Percentiles rank a stretch among this genome's conserved stretches.
These are phyloP conservation scores for Phytophthora boehmeriae DNA, from an alignment of 352 stramenopile species.

Conservation along the genomic window DNA sequence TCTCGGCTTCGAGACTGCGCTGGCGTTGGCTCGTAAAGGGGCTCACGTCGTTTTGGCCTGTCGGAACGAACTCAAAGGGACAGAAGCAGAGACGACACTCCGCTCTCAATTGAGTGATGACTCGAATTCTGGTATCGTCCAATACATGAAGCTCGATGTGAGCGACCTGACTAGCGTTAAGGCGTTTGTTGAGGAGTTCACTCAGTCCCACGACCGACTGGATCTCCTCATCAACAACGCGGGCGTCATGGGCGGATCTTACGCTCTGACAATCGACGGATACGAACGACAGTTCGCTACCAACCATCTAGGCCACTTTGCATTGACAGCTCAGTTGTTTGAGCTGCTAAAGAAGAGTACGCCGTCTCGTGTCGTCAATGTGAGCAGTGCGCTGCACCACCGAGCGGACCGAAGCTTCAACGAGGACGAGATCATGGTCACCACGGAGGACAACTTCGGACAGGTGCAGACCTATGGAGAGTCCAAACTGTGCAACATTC, in stretches of 20 bases:
- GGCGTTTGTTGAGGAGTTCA: constrained; percentile 38
- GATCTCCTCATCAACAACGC: constrained; percentile 78
- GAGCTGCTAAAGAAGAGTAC: constrained; percentile 34
- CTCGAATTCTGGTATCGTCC: constrained; percentile 20
- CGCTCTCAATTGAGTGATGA: constrained; percentile 9
- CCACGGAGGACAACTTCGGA: constrained; percentile 32
- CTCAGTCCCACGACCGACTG: constrained; percentile 27
- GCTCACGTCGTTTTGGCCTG: constrained; percentile 43
- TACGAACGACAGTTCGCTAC: constrained; percentile 61
- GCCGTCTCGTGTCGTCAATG: constrained; percentile 36
- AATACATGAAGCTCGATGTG: constrained; percentile 58
- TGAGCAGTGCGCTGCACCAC: constrained; percentile 42
- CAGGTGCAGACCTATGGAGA: constrained; percentile 43
- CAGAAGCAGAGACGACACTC: constrained; percentile 28
- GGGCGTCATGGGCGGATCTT: constrained; percentile 51
- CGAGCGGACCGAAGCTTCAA: constrained; percentile 22
- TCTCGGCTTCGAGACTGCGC: constrained; percentile 37
- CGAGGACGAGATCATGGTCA: constrained; percentile 39
- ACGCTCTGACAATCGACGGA: constrained; percentile 40
- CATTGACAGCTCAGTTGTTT: constrained; percentile 50
- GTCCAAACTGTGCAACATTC: constrained; percentile 56
- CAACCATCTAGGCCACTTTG: constrained; percentile 69
- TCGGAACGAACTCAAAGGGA: constrained; percentile 23
- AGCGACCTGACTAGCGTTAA: constrained; percentile 41
- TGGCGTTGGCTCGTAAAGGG: constrained; percentile 32